Evolutionary conservation across 2,329 filamentous ascomycete genomes (phyloP).

Genomic region (Penicillium brasilianum): DNA sequence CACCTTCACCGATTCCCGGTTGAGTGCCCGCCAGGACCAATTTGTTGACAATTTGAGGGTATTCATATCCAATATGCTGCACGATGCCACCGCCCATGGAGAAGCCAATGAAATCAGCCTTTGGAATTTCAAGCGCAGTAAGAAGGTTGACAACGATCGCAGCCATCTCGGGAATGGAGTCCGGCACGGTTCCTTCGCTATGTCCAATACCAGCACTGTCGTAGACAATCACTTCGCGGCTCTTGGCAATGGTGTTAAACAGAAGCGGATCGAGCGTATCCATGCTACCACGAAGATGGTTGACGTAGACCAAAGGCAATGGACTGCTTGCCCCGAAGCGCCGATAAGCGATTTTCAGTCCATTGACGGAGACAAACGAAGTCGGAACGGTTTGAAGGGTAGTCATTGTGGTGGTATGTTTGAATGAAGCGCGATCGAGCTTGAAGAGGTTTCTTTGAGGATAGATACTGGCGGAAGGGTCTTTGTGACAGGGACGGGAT

Average conservation of each 20-base stretch:
- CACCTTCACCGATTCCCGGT: constrained; percentile 13
- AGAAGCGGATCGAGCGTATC: constrained; percentile 16
- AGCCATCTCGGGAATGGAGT: constrained; percentile 13
- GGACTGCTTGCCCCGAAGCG: constrained; percentile 11
- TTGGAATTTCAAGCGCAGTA: constrained; percentile 7
- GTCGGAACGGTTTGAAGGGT: constrained; percentile 11
- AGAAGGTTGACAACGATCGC: constrained; percentile 13
- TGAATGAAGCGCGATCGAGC: background rate
- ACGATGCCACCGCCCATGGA: constrained; percentile 14
- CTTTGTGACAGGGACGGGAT: background rate
- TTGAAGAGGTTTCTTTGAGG: background rate
- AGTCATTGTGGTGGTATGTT: constrained; percentile 9
- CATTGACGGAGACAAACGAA: constrained; percentile 10
- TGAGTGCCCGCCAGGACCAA: constrained; percentile 14
- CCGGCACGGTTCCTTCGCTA: constrained; percentile 11
- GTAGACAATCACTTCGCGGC: constrained; percentile 14
- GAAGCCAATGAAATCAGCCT: constrained; percentile 15
- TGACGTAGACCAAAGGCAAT: constrained; percentile 15
- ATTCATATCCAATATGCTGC: constrained; percentile 8
- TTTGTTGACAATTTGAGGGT: constrained; percentile 15
- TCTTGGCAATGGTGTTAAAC: constrained; percentile 13
- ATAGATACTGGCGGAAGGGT: background rate
- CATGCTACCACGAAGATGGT: constrained; percentile 16
- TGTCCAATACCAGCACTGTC: constrained; percentile 14
- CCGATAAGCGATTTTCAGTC: constrained; percentile 12